phyloP scores from a whole-genome alignment of 202 grass and related monocot genomes.

The Setaria viridis region DNA sequence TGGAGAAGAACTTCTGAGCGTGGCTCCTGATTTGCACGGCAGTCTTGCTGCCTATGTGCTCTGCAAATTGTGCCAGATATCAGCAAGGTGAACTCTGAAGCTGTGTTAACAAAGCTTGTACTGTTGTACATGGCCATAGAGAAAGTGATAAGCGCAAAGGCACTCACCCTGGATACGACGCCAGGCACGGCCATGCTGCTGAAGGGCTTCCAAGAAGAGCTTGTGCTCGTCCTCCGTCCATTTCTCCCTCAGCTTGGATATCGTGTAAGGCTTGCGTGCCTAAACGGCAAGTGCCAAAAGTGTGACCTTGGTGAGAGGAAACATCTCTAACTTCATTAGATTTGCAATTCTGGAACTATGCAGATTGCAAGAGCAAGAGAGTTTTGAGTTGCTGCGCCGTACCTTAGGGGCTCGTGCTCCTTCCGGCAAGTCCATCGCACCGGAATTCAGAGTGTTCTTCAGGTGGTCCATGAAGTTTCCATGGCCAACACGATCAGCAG shows the following conservation, averaged over 20 bases:
- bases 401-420: conserved; percentile 58
- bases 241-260: conserved; percentile 80
- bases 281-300: conserved; percentile 27
- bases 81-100: conserved; percentile 16
- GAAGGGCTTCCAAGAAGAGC: conserved; percentile 69
- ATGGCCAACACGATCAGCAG: background rate
- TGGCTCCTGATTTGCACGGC: conserved; percentile 98
- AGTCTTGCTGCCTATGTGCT: conserved; percentile 91
- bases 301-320: conserved; percentile 30
- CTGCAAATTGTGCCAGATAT: conserved; percentile 49
- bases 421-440: conserved; percentile 22
- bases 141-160: background rate
- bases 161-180: conserved; percentile 64
- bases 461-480: conserved; percentile 31
- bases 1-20: conserved; percentile 97
- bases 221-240: conserved; percentile 80
- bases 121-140: background rate
- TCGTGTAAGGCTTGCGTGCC: conserved; percentile 79
- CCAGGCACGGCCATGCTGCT: conserved; percentile 70
- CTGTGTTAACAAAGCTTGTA: background rate
- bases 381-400: conserved; percentile 1
- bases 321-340: background rate
- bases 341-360: background rate
- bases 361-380: background rate
- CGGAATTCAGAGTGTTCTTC: background rate